Percentiles rank a stretch among this genome's conserved stretches.
These are phyloP conservation scores for Curvularia eragrostidis DNA, from an alignment of 2,329 filamentous ascomycete genomes.

Conservation along the genomic window DNA sequence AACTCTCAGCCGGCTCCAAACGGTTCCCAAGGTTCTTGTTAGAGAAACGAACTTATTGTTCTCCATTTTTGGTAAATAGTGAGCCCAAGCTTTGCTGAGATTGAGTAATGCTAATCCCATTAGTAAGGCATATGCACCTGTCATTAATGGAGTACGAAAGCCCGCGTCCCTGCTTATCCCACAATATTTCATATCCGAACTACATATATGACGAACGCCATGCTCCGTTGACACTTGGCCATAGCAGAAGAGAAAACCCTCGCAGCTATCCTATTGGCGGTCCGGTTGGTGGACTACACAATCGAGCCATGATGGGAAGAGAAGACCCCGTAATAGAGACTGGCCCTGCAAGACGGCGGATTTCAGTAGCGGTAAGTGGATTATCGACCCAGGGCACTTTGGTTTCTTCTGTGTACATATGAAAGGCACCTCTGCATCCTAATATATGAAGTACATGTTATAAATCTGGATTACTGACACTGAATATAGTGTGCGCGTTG, in stretches of 20 bases:
- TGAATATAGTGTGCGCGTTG: constrained; percentile 78
- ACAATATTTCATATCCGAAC: constrained; percentile 16
- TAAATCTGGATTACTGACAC: constrained; percentile 6
- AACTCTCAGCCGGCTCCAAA: neutral
- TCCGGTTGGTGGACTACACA: constrained; percentile 26
- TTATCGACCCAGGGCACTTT: neutral
- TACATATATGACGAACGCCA: constrained; percentile 40
- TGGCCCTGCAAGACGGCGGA: constrained; percentile 56
- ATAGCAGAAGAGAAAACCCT: constrained; percentile 31
- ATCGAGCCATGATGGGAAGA: constrained; percentile 13
- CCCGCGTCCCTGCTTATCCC: constrained; percentile 25
- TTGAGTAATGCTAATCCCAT: constrained; percentile 1
- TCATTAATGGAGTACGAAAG: constrained; percentile 25
- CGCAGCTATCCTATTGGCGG: constrained; percentile 36
- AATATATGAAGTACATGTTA: too few relatives aligned
- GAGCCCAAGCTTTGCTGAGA: neutral
- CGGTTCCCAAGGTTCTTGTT: neutral
- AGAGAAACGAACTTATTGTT: neutral
- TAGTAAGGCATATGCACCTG: constrained; percentile 10
- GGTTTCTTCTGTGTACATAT: neutral
- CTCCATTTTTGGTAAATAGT: constrained; percentile 4
- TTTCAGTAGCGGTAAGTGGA: constrained; percentile 52
- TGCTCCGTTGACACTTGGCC: constrained; percentile 25
- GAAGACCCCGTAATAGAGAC: constrained; percentile 44
- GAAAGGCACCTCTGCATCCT: neutral